Evolutionary conservation across 352 stramenopile genomes (phyloP), one percentile per base, ranked within the genome.

Genomic region (Phytophthora boehmeriae): DNA sequence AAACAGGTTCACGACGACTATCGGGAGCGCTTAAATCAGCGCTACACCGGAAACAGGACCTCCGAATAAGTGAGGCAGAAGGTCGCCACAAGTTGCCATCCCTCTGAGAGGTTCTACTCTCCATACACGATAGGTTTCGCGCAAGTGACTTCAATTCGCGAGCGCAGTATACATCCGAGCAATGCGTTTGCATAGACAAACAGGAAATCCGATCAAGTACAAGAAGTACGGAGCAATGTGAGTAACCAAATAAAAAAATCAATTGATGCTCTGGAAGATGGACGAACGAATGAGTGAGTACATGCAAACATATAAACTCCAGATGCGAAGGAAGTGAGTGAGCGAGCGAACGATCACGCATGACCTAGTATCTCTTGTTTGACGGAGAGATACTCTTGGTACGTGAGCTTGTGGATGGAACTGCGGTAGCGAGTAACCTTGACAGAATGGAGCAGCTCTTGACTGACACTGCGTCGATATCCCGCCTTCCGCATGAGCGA

Each of bases 381-480:
- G 68, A 86, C 60, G 66, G 59, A 76, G 43, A 90, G 71, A 55
- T 94, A 94, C 68, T 92, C 79, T 43, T 80, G 69, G 73, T 92
- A 92, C 64, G 81, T 78, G 48, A 94, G 83, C 61, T 89, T 88
- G 72, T 92, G 78, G 64, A 92, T 92, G 47, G 85, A 89, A 60
- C 81, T 92, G 48, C 78, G 77, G 70, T 94, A 94, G 59, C 83
- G 80, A 52, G 83, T 92, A 56, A 94, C 70, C 62, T 88, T 88
- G 63, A 93, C 69, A 30, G 63, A 67, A 57, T 71, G 58, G 43
- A 94, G 76, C 71, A 92, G 72, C n/a, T 54, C 53, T 25, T 74
- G 47, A 22, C 73, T 80, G 59, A 94, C 78, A 13, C 53, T 70
- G 60, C 66, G 81, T 16, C 78, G 75, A 63, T 87, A 94, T 22